Base-by-base conservation (phyloP, 1,284 basidiomycete species). In the Heterobasidion occidentale region DNA sequence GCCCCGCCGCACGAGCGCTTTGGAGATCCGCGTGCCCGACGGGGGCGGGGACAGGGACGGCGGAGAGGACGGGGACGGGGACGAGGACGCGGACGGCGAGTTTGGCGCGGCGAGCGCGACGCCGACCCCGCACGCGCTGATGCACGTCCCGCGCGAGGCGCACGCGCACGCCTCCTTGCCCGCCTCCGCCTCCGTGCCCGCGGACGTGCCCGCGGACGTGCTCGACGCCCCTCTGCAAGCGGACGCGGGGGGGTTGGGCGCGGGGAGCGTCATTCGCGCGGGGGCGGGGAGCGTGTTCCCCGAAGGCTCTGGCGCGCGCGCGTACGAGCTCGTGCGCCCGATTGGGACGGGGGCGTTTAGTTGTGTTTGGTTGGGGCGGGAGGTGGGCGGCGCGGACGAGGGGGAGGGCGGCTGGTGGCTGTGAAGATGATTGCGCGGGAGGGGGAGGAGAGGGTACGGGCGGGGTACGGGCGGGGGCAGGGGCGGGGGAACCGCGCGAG, bases 361-460 rank as follows among this genome's bases (percentile, higher is more conserved):
- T 50, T 77, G 76, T 48, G 90, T 92, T 2, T 92, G 89, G 60
- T 60, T 59, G 50, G 65, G 59, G 47, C 58, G 63, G 35, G 47
- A 55, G 19, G 56, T 49, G 1, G 58, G 58, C 42, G 58, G 62
- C 5, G 60, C 62, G 33, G 46, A 55, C 15, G 57, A 48, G 1
- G 61, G 4, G 58, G 60, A 9, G 42, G 57, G 33, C 54, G 54
- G 50, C 65, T 90, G 1, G 91, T 93, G 7, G 92, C 93, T 7
- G 83, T 95, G 65, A 95, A 95, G 76, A 81, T 94, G 77, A 88
- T 93, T 27, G 80, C 86, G 53, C 75, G 84, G 19, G 38, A 73
- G 76, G 45, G 81, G 84, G 63, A 19, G 19, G 19, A 19, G 19
- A 19, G 78, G 46, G 54, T 19, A 45, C 15, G 46, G 53, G 52